A percentile compares a stretch with the other conserved stretches of the same genome.
Evolutionary conservation across 495 filamentous ascomycete species (phyloP).

Genomic region (Terfezia claveryi): DNA sequence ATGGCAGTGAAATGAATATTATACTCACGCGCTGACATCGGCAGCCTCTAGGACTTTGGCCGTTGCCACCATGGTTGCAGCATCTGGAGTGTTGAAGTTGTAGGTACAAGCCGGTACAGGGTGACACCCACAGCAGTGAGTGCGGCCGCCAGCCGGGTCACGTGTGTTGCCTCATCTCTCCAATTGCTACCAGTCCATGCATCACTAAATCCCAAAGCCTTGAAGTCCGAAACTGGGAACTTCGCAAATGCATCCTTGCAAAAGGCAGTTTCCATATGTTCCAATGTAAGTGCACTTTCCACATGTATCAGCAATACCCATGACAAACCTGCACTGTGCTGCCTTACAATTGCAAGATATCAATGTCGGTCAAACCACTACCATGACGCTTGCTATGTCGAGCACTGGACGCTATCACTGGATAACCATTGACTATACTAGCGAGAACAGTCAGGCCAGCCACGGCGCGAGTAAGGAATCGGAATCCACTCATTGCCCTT

Average conservation of each 20-base stretch:
- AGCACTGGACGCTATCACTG: slow-evolving; percentile 5
- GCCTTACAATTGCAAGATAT: slow-evolving; percentile 51
- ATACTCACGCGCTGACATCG: slow-evolving; percentile 29
- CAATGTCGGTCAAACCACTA: slow-evolving; percentile 34
- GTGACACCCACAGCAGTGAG: slow-evolving; percentile 32
- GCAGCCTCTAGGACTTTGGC: slow-evolving; percentile 40
- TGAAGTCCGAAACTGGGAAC: slow-evolving; percentile 35
- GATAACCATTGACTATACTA: slow-evolving; percentile 26
- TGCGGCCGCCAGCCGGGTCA: slow-evolving; percentile 31
- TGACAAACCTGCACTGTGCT: background rate
- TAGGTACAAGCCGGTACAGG: slow-evolving; percentile 41
- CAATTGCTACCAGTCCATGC: slow-evolving; percentile 28
- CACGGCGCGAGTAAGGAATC: slow-evolving; percentile 22
- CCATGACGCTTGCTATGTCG: slow-evolving; percentile 28
- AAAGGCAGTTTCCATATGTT: slow-evolving; percentile 40
- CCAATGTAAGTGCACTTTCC: slow-evolving; percentile 37
- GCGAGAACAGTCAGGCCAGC: slow-evolving; percentile 24
- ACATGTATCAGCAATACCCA: background rate
- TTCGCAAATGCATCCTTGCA: slow-evolving; percentile 40
- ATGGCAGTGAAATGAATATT: too few species aligned
- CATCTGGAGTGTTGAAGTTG: slow-evolving; percentile 40
- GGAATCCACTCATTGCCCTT: slow-evolving; percentile 20
- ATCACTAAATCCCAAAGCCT: slow-evolving; percentile 29
- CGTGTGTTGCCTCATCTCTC: slow-evolving; percentile 33
- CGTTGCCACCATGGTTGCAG: slow-evolving; percentile 35